Evolutionary conservation across 371 early-diverging fungal species (phyloP).

Genomic region (Mortierella sp.): DNA sequence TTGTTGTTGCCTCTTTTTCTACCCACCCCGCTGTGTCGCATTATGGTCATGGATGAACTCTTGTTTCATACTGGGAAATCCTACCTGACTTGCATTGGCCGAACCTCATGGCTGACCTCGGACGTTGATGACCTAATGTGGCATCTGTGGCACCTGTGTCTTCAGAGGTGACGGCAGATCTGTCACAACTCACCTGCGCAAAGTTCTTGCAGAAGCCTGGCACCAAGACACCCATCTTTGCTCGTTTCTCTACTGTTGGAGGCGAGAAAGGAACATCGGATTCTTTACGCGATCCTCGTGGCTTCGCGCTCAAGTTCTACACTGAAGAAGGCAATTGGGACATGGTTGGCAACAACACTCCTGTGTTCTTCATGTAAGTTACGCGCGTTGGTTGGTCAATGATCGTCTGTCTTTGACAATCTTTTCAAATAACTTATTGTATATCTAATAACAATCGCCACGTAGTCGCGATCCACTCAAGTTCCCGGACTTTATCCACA

Average conservation of each 20-base stretch:
- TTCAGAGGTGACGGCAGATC: constrained; percentile 80
- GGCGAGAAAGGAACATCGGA: constrained; percentile 82
- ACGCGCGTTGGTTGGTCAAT: too few species aligned
- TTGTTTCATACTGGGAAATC: background rate
- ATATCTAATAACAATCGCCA: too few species aligned
- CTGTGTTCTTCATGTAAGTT: constrained; percentile 62
- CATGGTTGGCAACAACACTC: constrained; percentile 75
- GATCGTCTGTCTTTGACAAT: too few species aligned
- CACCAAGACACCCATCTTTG: constrained; percentile 82
- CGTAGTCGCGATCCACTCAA: constrained; percentile 77
- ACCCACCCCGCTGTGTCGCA: too few species aligned
- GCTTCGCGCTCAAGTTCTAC: constrained; percentile 76
- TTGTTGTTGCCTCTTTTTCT: too few species aligned
- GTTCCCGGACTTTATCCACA: constrained; percentile 88
- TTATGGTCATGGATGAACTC: background rate
- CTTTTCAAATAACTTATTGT: too few species aligned
- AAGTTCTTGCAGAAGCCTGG: constrained; percentile 79
- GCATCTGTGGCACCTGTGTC: background rate
- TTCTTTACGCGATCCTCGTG: constrained; percentile 82
- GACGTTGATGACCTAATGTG: constrained; percentile 3
- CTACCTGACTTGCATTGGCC: background rate
- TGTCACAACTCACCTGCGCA: constrained; percentile 76
- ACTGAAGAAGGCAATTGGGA: constrained; percentile 79
- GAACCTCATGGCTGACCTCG: background rate
- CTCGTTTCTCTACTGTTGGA: constrained; percentile 85